These are phyloP conservation scores for Capsicum baccatum DNA, from an alignment of 257 asterid species.

Conservation along the genomic window DNA sequence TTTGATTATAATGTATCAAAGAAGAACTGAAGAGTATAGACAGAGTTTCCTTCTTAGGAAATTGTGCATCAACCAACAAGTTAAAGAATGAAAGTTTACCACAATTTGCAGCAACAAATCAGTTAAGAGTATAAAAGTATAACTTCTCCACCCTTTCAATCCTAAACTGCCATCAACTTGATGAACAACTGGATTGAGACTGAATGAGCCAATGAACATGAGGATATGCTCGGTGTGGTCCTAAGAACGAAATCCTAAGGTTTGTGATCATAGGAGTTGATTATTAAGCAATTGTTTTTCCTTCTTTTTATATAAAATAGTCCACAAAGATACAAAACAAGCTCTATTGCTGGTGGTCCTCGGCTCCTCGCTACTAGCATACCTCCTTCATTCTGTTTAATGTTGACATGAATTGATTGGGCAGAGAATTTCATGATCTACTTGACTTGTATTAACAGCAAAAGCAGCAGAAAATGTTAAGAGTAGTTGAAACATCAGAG, in stretches of 20 bases:
- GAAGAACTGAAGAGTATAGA: background rate
- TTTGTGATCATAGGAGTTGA: background rate
- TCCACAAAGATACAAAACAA: background rate
- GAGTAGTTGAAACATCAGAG: background rate
- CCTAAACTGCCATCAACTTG: background rate
- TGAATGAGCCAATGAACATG: background rate
- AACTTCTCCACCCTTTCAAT: background rate
- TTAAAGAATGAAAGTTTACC: background rate
- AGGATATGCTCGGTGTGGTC: conserved; percentile 3
- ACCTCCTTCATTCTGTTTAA: background rate
- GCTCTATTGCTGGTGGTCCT: background rate
- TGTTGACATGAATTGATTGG: background rate
- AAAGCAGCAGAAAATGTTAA: background rate
- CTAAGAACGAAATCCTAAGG: background rate
- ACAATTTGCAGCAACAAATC: background rate
- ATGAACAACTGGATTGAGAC: conserved; percentile 3
- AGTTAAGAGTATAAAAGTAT: background rate
- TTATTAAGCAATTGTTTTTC: conserved; percentile 5
- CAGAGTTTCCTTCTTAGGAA: background rate
- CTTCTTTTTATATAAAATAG: background rate
- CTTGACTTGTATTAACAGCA: background rate
- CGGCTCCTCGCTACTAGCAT: background rate
- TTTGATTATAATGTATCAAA: background rate
- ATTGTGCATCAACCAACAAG: background rate
- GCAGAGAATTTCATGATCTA: background rate